Conservation (phyloP, 2,329 filamentous ascomycete species). For the Sporothrix protearum region DNA sequence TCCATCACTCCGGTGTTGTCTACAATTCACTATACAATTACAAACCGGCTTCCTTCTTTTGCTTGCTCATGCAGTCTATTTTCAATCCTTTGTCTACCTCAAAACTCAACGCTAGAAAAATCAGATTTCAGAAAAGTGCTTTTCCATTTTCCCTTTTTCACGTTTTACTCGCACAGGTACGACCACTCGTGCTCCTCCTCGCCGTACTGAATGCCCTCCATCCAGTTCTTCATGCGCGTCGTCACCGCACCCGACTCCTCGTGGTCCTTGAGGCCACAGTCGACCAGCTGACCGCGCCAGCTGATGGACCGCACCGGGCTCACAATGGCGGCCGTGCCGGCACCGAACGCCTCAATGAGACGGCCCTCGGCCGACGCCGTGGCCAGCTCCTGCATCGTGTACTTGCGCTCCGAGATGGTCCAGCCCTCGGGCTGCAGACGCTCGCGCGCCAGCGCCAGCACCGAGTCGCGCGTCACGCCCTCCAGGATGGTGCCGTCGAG, state of each 20-base stretch:
- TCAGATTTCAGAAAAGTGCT: background rate
- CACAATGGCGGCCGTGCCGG: slow-evolving; percentile 91
- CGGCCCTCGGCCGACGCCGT: slow-evolving; percentile 80
- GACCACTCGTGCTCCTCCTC: slow-evolving; percentile 93
- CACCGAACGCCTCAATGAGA: slow-evolving; percentile 87
- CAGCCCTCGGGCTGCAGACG: slow-evolving; percentile 80
- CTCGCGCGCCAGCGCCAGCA: slow-evolving; percentile 82
- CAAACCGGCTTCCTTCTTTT: background rate
- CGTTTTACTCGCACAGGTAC: slow-evolving; percentile 46
- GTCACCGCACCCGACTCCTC: slow-evolving; percentile 88
- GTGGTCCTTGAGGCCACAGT: slow-evolving; percentile 74
- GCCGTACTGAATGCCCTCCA: slow-evolving; percentile 91
- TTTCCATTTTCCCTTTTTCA: background rate
- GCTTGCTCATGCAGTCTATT: background rate
- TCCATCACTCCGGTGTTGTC: too few species aligned
- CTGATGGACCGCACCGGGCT: slow-evolving; percentile 84
- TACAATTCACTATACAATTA: too few species aligned
- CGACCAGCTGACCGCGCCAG: slow-evolving; percentile 77
- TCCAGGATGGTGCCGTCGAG: slow-evolving; percentile 95
- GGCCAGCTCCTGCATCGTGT: slow-evolving; percentile 81
- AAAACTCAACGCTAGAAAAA: background rate
- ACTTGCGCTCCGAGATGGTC: slow-evolving; percentile 83
- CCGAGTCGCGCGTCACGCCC: slow-evolving; percentile 88
- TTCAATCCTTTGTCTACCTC: background rate
- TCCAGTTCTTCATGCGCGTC: slow-evolving; percentile 89